Evolutionary conservation across 345 rosid species (phyloP), one percentile per base, ranked within the genome.

Genomic region (Boechera stricta): DNA sequence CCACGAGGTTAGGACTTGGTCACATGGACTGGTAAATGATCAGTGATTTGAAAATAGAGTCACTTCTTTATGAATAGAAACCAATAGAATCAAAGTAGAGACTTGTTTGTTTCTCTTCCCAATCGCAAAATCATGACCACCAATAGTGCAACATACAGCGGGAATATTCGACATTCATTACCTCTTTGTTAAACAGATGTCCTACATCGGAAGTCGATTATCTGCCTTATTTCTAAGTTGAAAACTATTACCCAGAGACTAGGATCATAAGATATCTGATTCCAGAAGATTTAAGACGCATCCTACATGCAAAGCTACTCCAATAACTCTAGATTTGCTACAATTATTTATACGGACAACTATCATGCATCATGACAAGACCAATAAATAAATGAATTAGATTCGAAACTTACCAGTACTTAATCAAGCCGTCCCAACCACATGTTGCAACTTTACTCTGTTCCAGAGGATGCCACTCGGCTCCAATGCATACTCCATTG

Each of bases 361-460:
- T 39, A 38, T 44, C 8, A 18, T 15, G 66, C 56, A 70, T 26
- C 66, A 63, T 9, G 16, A 54, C 9, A 44, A 55, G 2, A 3
- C 33, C 29, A 49, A 31, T 7, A 38, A 58, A 24, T 6, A 60
- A 56, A 74, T 8, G 13, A 64, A 64, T 8, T 3, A 56, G 49
- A 44, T 4, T 58, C n/a, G 64, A 26, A 51, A 78, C 96, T 76
- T 67, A 95, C 98, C 97, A 95, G 84, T 95, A 95, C 85, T 95
- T 92, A 66, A 95, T 95, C 81, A 92, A 82, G 80, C 99, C 99
- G 67, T 95, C 99, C 99, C 99, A 95, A 70, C 99, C 91, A 84
- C 99, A 95, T 18, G 99, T 95, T 35, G 98, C 99, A 5, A 92
- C 99, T 86, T 91, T 95, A 77, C 99, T 95, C 77, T 89, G 98